phyloP scores from a whole-genome alignment of 805 yeast species.

The Clavispora fructus region DNA sequence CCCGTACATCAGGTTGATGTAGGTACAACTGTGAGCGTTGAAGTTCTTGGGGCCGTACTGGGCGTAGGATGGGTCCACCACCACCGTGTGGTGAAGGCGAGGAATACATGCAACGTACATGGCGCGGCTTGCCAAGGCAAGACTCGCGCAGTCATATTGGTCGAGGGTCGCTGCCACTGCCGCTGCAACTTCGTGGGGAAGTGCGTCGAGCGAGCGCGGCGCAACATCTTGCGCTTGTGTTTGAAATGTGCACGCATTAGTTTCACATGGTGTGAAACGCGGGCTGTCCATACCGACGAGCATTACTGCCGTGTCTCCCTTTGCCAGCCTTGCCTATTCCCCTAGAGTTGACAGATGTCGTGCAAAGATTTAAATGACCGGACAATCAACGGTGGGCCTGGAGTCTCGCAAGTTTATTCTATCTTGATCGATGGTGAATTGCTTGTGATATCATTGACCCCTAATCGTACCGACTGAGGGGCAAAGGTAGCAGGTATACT shows the following conservation, averaged over 20 bases:
- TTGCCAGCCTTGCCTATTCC: too few species aligned
- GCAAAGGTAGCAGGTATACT: not conserved
- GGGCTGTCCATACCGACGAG: not conserved
- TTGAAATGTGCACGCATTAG: not conserved
- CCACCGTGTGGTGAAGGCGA: slow-evolving; percentile 34
- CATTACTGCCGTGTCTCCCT: too few species aligned
- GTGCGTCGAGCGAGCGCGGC: not conserved
- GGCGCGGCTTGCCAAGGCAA: slow-evolving; percentile 3
- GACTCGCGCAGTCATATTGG: slow-evolving; percentile 8
- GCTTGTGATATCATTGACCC: not conserved
- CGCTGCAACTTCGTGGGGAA: not conserved
- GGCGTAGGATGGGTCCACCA: slow-evolving; percentile 34
- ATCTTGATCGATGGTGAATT: too few species aligned
- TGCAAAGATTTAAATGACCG: too few species aligned
- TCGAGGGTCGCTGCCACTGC: not conserved
- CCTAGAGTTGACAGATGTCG: too few species aligned
- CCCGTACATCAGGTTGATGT: slow-evolving; percentile 35
- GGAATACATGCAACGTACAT: slow-evolving; percentile 12
- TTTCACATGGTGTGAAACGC: not conserved
- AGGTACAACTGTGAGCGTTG: slow-evolving; percentile 15
- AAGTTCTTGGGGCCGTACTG: slow-evolving; percentile 23
- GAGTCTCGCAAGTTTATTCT: too few species aligned
- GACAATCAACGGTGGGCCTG: too few species aligned
- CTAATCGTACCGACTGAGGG: not conserved
- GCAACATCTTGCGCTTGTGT: not conserved